Evolutionary conservation across 768 basidiomycete genomes (phyloP).

Genomic region (Gloeostereum incarnatum): DNA sequence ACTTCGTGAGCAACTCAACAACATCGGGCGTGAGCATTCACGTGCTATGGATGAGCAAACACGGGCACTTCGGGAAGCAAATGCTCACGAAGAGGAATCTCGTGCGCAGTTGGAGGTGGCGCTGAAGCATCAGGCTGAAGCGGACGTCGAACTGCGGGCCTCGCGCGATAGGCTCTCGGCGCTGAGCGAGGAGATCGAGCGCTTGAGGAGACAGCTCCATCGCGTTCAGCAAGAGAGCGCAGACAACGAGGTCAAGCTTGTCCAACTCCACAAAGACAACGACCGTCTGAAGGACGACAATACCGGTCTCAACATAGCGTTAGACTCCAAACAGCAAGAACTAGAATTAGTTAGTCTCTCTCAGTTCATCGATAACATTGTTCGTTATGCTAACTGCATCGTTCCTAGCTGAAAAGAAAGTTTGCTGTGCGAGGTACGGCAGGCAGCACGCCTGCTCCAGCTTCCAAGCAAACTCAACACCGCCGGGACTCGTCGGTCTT

Average conservation of each 20-base stretch:
- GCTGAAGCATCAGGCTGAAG: slow-evolving; percentile 44
- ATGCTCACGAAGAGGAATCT: slow-evolving; percentile 35
- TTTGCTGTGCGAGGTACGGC: slow-evolving; percentile 46
- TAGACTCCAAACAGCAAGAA: slow-evolving; percentile 93
- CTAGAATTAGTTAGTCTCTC: slow-evolving; percentile 66
- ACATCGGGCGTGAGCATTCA: slow-evolving; percentile 44
- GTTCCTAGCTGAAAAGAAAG: slow-evolving; percentile 51
- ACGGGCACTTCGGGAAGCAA: slow-evolving; percentile 34
- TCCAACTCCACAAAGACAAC: slow-evolving; percentile 60
- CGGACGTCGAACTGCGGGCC: slow-evolving; percentile 38
- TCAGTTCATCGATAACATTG: background rate
- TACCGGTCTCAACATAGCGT: slow-evolving; percentile 78
- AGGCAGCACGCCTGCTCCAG: slow-evolving; percentile 44
- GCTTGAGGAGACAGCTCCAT: slow-evolving; percentile 53
- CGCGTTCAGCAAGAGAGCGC: slow-evolving; percentile 75
- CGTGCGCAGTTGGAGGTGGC: slow-evolving; percentile 37
- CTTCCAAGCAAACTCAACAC: slow-evolving; percentile 24
- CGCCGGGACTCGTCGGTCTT: slow-evolving; percentile 51
- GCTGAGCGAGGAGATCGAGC: slow-evolving; percentile 51
- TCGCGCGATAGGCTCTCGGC: slow-evolving; percentile 38
- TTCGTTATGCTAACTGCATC: slow-evolving; percentile 2
- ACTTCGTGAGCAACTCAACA: slow-evolving; percentile 45
- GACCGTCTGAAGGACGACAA: slow-evolving; percentile 69
- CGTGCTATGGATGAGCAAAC: slow-evolving; percentile 40
- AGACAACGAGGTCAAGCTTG: slow-evolving; percentile 73